phyloP scores from a whole-genome alignment of 2,329 filamentous ascomycete genomes.

The Penicillium sp. region DNA sequence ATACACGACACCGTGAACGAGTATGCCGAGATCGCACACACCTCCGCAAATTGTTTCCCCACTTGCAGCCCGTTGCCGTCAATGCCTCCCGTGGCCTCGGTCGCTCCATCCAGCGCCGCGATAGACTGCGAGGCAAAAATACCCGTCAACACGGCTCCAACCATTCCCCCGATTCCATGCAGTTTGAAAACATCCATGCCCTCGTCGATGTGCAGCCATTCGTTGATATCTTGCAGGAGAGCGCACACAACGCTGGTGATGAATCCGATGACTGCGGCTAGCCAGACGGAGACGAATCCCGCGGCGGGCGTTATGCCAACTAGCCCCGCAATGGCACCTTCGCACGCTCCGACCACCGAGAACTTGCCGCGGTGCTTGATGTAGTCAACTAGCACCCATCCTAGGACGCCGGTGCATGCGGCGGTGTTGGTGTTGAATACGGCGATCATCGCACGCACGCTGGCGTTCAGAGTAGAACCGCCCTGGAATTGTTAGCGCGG shows the following conservation, averaged over 20 bases:
- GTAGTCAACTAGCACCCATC: conserved; percentile 57
- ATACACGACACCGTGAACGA: conserved; percentile 56
- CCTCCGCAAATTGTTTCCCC: conserved; percentile 59
- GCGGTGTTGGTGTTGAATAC: conserved; percentile 62
- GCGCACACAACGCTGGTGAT: conserved; percentile 56
- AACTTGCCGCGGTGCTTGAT: conserved; percentile 56
- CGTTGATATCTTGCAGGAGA: conserved; percentile 53
- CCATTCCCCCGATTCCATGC: conserved; percentile 60
- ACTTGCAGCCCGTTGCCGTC: conserved; percentile 60
- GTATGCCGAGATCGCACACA: conserved; percentile 56
- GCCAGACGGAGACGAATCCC: conserved; percentile 56
- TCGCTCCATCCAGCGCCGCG: conserved; percentile 52
- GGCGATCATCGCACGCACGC: conserved; percentile 56
- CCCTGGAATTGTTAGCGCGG: conserved; percentile 34
- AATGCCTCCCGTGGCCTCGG: conserved; percentile 51
- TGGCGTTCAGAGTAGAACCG: conserved; percentile 56
- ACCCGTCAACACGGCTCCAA: conserved; percentile 60
- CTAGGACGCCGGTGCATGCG: conserved; percentile 56
- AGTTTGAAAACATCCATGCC: conserved; percentile 63
- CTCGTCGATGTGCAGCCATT: conserved; percentile 59
- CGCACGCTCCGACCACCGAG: conserved; percentile 59
- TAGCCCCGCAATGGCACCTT: conserved; percentile 60
- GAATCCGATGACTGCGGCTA: conserved; percentile 59
- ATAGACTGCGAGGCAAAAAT: conserved; percentile 54
- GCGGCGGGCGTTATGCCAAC: conserved; percentile 63